phyloP scores from a whole-genome alignment of 1,139 yeast species.

The Wickerhamomyces sp. region DNA sequence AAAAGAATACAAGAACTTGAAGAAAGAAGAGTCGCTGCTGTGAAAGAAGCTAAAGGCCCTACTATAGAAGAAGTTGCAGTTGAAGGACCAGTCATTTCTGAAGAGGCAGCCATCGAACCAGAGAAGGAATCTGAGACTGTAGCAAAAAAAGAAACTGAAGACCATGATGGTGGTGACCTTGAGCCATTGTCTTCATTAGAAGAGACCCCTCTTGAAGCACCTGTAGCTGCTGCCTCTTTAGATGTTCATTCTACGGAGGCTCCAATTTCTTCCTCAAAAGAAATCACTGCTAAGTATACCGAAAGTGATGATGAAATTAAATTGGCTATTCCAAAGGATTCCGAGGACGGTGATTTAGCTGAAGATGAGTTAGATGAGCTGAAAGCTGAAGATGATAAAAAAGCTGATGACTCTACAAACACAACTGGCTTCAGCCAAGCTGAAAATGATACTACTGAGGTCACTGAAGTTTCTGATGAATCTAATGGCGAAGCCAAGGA shows the following conservation, averaged over 20 bases:
- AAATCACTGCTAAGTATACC: constrained; percentile 3
- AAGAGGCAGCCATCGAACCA: neutral
- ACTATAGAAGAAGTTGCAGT: constrained; percentile 3
- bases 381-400: constrained; percentile 6
- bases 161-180: neutral
- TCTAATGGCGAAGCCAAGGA: neutral
- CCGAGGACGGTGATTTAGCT: constrained; percentile 11
- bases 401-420: neutral
- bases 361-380: constrained; percentile 16
- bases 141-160: constrained; percentile 1
- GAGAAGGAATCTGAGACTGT: neutral
- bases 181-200: neutral
- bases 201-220: neutral
- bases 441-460: neutral
- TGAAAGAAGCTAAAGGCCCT: constrained; percentile 5
- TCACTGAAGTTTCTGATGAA: neutral
- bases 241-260: neutral
- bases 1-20: constrained; percentile 4
- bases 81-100: neutral
- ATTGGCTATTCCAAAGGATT: constrained; percentile 10
- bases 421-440: neutral
- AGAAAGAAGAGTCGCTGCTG: constrained; percentile 6
- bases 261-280: constrained; percentile 3
- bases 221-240: no score
- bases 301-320: neutral